Percentiles rank a stretch among this genome's conserved stretches.
phyloP scores from a whole-genome alignment of 2,329 filamentous ascomycete genomes.

The Calonectria naviculata region DNA sequence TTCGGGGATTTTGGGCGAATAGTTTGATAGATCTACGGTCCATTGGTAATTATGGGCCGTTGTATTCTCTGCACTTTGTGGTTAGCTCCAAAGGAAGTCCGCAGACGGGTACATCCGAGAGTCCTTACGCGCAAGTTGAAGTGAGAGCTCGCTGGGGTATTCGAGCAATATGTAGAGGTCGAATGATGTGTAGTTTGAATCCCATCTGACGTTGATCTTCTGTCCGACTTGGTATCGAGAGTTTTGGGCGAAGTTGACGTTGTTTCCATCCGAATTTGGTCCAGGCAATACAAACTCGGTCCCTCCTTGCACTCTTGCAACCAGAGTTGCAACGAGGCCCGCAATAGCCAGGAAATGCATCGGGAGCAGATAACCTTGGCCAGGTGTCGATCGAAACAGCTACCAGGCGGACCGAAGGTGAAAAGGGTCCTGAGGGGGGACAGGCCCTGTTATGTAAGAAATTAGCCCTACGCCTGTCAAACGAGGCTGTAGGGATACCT shows the following conservation, averaged over 20 bases:
- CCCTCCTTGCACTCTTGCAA: not conserved
- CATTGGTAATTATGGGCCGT: not conserved
- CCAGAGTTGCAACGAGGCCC: not conserved
- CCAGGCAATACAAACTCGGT: not conserved
- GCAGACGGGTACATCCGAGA: not conserved
- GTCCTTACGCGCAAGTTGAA: not conserved
- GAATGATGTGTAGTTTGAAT: not conserved
- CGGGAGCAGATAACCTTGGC: not conserved
- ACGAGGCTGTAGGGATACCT: not conserved
- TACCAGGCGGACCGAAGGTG: not conserved
- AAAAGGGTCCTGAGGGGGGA: not conserved
- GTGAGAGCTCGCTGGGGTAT: not conserved
- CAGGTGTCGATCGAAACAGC: not conserved
- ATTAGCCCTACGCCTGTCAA: not conserved
- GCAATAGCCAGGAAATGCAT: not conserved
- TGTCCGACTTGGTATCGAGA: not conserved
- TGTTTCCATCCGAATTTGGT: not conserved
- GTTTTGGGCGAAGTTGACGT: not conserved
- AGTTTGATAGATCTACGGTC: not conserved
- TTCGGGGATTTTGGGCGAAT: not conserved
- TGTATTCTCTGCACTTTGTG: not conserved
- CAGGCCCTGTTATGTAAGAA: not conserved
- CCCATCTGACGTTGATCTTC: not conserved
- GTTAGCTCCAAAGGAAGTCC: not conserved
- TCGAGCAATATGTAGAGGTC: not conserved